Evolutionary conservation across 2,329 filamentous ascomycete genomes (phyloP), one percentile per base, ranked within the genome.

Genomic region (Nemania bipapillata): DNA sequence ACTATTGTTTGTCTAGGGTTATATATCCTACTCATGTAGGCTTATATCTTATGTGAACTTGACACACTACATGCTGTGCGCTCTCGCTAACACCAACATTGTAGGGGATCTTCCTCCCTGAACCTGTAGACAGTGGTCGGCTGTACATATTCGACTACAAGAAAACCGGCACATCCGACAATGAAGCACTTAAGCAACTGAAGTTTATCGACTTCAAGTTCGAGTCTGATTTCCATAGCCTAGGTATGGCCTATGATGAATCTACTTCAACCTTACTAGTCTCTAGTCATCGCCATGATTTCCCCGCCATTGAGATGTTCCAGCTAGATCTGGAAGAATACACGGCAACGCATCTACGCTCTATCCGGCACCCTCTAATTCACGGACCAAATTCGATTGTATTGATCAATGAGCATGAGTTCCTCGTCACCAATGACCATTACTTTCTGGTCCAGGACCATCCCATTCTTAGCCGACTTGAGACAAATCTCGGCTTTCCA

Each of bases 381-480:
- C 76, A 75, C 50, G 77, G 64, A 0, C 82, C 82, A 3, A 84
- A 84, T 66, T 74, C 81, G 7, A 79, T 84, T 15, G 74, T 74
- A 2, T 62, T 81, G 1, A 65, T 81, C 32, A 79, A 75, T 63
- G 69, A 65, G 7, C 73, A 78, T 2, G 81, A 83, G 64, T 72
- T 84, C 22, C 81, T 80, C 59, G 77, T 84, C 22, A 83, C 81
- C 2, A 84, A 83, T 53, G 79, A 81, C 65, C 80, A 83, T 67
- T 61, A 76, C 69, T 79, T 83, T 64, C 72, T 76, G 1, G 66
- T 72, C 11, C 69, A 67, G 2, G 60, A 78, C 7, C 65, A 69
- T 2, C 72, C 63, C 0, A 2, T 78, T 0, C 70, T 83, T 0
- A 72, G 76, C 8, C 61, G 65, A 0, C 1, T 80, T 0, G 82